Evolutionary conservation across 257 asterid genomes (phyloP).

Genomic region (Coffea canephora): DNA sequence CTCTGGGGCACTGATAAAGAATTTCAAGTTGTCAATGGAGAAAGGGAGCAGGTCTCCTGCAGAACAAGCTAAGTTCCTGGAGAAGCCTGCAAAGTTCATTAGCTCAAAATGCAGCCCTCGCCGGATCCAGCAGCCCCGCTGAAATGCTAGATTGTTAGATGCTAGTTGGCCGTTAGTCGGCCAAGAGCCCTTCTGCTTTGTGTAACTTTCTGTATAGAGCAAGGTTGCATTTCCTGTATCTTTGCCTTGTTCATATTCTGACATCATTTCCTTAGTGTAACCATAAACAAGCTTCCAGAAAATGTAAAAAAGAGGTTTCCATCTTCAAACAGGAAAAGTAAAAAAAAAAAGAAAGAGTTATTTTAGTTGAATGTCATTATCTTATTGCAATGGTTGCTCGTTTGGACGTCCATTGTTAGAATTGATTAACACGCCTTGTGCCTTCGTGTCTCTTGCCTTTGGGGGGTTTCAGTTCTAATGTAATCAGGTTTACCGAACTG

Average conservation of each 20-base stretch:
- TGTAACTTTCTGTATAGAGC: constrained; percentile 64
- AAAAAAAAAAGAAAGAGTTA: neutral
- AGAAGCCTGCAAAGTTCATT: constrained; percentile 62
- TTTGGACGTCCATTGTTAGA: neutral
- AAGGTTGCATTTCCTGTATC: constrained; percentile 54
- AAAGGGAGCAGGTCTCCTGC: constrained; percentile 37
- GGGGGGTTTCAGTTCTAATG: neutral
- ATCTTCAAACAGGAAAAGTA: neutral
- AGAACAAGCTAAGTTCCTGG: constrained; percentile 48
- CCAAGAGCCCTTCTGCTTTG: constrained; percentile 18
- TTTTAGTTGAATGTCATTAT: neutral
- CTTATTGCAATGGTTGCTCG: neutral
- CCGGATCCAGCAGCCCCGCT: constrained; percentile 90
- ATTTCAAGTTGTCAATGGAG: constrained; percentile 34
- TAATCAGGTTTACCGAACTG: neutral
- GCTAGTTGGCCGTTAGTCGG: constrained; percentile 26
- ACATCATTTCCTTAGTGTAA: constrained; percentile 32
- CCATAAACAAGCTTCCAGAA: constrained; percentile 9
- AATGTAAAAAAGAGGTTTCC: constrained; percentile 22
- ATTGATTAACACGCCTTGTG: neutral
- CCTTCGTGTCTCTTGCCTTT: neutral
- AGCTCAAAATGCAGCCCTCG: constrained; percentile 71
- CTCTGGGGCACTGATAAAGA: constrained; percentile 43
- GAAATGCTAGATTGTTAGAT: constrained; percentile 33
- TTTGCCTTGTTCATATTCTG: constrained; percentile 71